Percentiles rank a stretch among this genome's conserved stretches.
phyloP scores from a whole-genome alignment of 1,139 yeast species.

The Arxiozyma slooffiae region DNA sequence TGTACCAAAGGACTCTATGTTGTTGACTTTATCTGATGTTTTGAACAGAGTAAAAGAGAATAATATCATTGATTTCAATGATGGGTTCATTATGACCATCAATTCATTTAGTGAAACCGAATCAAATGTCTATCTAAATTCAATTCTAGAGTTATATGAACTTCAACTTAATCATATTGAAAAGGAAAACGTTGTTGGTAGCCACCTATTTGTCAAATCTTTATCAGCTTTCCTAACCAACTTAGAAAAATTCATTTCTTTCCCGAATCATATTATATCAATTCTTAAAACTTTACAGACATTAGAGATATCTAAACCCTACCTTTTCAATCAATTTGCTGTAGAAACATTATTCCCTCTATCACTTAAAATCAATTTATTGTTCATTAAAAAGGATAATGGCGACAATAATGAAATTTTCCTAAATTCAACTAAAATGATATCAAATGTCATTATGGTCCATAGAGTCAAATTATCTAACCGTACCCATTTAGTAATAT shows the following conservation, averaged over 20 bases:
- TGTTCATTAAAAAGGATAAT: constrained; percentile 2
- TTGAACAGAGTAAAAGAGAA: constrained; percentile 6
- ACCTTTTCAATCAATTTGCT: constrained; percentile 60
- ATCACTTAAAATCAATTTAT: constrained; percentile 29
- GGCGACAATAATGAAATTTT: constrained; percentile 28
- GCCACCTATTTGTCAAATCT: constrained; percentile 21
- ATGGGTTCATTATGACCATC: constrained; percentile 15
- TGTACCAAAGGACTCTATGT: constrained; percentile 8
- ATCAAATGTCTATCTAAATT: constrained; percentile 5
- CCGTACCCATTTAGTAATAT: constrained; percentile 59
- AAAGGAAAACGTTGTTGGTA: constrained; percentile 18
- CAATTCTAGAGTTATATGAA: constrained; percentile 18
- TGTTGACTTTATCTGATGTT: constrained; percentile 13
- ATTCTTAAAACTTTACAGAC: constrained; percentile 31
- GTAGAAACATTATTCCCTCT: constrained; percentile 42
- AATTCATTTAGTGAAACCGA: constrained; percentile 13
- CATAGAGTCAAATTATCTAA: constrained; percentile 63
- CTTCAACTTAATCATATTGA: constrained; percentile 17
- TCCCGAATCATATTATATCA: constrained; percentile 6
- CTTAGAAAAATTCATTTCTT: constrained; percentile 5
- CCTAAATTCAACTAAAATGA: constrained; percentile 35
- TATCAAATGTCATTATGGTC: constrained; percentile 50
- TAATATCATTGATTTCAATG: constrained; percentile 17
- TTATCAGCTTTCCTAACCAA: constrained; percentile 23
- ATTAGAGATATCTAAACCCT: constrained; percentile 40